Base-by-base conservation (phyloP, 495 filamentous ascomycete genomes). In the Corynascus novoguineensis region DNA sequence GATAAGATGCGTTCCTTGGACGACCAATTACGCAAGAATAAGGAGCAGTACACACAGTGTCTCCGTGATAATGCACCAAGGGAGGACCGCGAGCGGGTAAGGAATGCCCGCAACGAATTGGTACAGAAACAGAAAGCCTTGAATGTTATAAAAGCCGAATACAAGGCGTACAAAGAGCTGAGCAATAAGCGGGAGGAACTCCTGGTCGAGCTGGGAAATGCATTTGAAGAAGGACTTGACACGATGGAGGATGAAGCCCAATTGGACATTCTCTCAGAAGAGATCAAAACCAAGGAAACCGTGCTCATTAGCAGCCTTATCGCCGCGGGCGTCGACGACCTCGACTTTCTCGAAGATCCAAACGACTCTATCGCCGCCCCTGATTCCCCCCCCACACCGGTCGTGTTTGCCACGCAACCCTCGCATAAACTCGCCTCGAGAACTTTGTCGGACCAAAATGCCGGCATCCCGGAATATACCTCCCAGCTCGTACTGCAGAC, bases 401-500 rank as follows among this genome's bases (percentile, higher is more conserved):
- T 67, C 8, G 63, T 69, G 4, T 55, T 64, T 15, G 56, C 60
- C 5, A 71, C 63, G 0, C 68, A 69, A 19, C 57, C 51, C 1
- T 25, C 61, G 0, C 50, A 40, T 40, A 56, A 38, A 21, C 8
- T 28, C 29, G 42, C 25, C 4, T 28, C 35, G 25, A 24, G 47
- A 5, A 19, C 45, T 24, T 25, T 51, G 9, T 68, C 66, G 28
- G 63, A 60, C 22, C 63, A 68, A 19, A 55, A 54, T n/a, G 67
- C 64, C 12, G 47, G 57, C 24, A 60, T 73, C 25, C 68, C 66
- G 3, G 64, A 71, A 53, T 69, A 68, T 55, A 68, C 66, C 50
- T 73, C 73, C 17, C 75, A 81, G 58, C 66, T 80, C 14, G 73
- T 79, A 27, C 64, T 74, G 17, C 77, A 81, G 49, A 80, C 77